Conservation (phyloP, 768 basidiomycete species). For the Dacryopinax primogenitus region DNA sequence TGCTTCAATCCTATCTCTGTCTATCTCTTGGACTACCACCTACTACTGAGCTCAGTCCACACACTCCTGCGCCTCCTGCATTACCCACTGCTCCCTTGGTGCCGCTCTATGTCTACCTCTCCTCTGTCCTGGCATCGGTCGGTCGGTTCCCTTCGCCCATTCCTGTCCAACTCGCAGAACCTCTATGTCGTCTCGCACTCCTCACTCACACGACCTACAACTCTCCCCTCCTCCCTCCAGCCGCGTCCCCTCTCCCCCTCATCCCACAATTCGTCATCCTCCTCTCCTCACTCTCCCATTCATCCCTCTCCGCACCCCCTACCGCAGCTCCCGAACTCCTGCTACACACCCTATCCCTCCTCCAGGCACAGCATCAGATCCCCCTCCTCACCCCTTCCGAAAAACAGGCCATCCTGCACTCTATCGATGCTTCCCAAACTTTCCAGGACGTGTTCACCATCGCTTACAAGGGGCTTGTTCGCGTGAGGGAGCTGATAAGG, state of each 20-base stretch:
- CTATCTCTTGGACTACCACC: neutral
- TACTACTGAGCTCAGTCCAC: neutral
- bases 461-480: neutral
- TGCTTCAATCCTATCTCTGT: neutral
- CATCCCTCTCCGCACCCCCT: neutral
- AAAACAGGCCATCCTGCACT: neutral
- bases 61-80: neutral
- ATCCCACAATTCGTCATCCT: neutral
- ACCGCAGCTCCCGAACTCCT: neutral
- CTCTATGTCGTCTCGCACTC: neutral
- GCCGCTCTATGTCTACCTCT: neutral
- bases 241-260: neutral
- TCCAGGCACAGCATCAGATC: neutral
- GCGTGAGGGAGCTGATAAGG: neutral
- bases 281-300: neutral
- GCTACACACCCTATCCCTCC: neutral
- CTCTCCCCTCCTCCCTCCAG: neutral
- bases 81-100: neutral
- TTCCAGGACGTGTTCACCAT: neutral
- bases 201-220: neutral
- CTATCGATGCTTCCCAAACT: neutral
- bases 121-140: neutral
- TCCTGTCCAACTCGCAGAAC: neutral
- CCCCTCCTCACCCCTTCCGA: neutral
- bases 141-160: neutral